These are phyloP conservation scores for Penicillium sp. DNA, from an alignment of 2,329 filamentous ascomycete species.

Conservation along the genomic window DNA sequence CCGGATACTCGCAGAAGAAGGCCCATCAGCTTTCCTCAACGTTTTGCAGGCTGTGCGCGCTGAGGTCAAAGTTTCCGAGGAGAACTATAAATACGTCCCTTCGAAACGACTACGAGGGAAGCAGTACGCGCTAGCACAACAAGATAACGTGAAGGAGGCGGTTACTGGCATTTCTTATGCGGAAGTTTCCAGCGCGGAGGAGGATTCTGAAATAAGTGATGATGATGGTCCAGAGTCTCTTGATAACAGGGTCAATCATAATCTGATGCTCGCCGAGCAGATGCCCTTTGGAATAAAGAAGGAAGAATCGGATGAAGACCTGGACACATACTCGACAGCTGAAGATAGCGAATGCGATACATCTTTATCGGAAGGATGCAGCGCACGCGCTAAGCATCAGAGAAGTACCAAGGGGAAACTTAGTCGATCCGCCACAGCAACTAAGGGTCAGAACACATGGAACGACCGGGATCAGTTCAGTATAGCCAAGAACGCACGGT, in stretches of 20 bases:
- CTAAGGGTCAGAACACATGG: conserved; percentile 16
- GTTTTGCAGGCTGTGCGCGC: conserved; percentile 32
- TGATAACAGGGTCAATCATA: conserved; percentile 17
- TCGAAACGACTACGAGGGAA: conserved; percentile 38
- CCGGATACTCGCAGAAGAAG: conserved; percentile 36
- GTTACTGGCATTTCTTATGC: conserved; percentile 14
- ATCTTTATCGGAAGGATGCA: conserved; percentile 6
- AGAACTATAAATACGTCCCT: conserved; percentile 45
- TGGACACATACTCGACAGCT: conserved; percentile 3
- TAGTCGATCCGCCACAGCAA: conserved; percentile 10
- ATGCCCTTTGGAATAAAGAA: background rate
- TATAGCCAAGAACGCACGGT: conserved; percentile 18
- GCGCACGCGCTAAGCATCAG: background rate
- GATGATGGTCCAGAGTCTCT: conserved; percentile 24
- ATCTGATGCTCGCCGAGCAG: conserved; percentile 17
- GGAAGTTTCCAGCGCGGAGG: conserved; percentile 25
- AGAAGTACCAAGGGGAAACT: conserved; percentile 17
- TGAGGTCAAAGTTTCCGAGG: conserved; percentile 41
- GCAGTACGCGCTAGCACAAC: conserved; percentile 29
- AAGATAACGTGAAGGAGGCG: background rate
- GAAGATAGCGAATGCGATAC: conserved; percentile 20
- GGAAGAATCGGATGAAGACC: background rate
- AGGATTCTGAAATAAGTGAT: conserved; percentile 20
- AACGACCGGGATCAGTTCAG: conserved; percentile 32
- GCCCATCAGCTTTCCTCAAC: conserved; percentile 39